Base-by-base conservation (phyloP, 768 basidiomycete genomes). In the Royoungia palumana region DNA sequence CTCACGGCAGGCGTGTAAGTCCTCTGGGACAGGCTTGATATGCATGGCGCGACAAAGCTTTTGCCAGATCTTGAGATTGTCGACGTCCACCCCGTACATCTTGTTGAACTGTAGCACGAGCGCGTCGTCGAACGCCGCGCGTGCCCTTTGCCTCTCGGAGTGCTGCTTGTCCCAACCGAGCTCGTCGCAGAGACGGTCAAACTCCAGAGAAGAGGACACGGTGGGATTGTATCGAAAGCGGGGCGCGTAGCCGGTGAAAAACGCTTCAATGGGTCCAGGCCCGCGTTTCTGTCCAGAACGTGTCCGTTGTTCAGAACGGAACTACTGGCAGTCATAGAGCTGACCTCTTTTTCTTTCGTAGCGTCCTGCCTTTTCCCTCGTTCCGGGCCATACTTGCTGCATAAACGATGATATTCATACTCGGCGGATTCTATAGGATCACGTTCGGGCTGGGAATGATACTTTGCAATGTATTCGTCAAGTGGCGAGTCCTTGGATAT, bases 51-150 rank as follows among this genome's bases (percentile, higher is more conserved):
- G 3, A 6, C 58, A 60, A 0, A 59, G 11, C 0, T 44, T 49
- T 4, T 59, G 51, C 59, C 58, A 61, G 1, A 25, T 13, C 0
- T 2, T 32, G 10, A 61, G 41, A 0, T 38, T 8, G 2, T 43
- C 9, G 2, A 36, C 49, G 12, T 60, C 40, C 0, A 46, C 54
- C 0, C 58, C 58, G 3, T 58, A 60, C 2, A 54, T 37, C 1
- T 30, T 2, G 16, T 60, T 58, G 36, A 60, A 61, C 2, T 61
- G 55, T 0, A 25, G 7, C 0, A 60, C 59, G 6, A 58, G 49
- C 0, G 51, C 47, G 4, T 61, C 39, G 1, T 51, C 55, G 38
- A 61, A 61, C 0, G 34, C 11, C 0, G 55, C 59, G 6, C 14
- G 6, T 32, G 1, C 4, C 32, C 14, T 32, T 16, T 32, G 13